Evolutionary conservation across 2,329 filamentous ascomycete genomes (phyloP).

Genomic region (Xylariaceae sp.): DNA sequence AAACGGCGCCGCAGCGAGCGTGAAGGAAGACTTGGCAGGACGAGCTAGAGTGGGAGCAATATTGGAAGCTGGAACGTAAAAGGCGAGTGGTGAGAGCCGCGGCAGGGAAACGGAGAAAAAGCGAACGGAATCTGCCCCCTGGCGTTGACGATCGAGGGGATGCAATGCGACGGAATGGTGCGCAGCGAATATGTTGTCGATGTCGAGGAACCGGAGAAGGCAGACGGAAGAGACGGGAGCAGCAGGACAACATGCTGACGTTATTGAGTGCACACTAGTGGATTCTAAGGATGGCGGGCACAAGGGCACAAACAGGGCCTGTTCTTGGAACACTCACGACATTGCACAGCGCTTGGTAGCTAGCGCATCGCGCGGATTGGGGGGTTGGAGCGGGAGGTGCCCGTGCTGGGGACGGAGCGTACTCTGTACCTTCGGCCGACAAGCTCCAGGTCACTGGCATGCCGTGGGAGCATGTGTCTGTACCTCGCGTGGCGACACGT

Average conservation of each 20-base stretch:
- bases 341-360: not conserved
- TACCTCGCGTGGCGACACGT: no score
- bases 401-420: no score
- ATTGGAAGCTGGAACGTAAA: not conserved
- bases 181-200: not conserved
- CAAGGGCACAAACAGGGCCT: not conserved
- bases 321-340: not conserved
- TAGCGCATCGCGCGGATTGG: not conserved
- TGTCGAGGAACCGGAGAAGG: not conserved
- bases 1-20: not conserved
- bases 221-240: conserved; percentile 1
- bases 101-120: conserved; percentile 1
- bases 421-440: no score
- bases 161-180: not conserved
- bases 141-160: conserved; percentile 2
- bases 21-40: not conserved
- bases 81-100: not conserved
- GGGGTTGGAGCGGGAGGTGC: no score
- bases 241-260: not conserved
- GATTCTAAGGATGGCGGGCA: not conserved
- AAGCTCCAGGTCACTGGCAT: no score
- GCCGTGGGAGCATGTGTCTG: no score
- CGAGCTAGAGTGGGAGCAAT: not conserved
- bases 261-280: conserved; percentile 1
- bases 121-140: conserved; percentile 17